A percentile compares a stretch with the other conserved stretches of the same genome.
Conservation (phyloP, 208 protist species). For the Acanthamoeba castellanii region DNA sequence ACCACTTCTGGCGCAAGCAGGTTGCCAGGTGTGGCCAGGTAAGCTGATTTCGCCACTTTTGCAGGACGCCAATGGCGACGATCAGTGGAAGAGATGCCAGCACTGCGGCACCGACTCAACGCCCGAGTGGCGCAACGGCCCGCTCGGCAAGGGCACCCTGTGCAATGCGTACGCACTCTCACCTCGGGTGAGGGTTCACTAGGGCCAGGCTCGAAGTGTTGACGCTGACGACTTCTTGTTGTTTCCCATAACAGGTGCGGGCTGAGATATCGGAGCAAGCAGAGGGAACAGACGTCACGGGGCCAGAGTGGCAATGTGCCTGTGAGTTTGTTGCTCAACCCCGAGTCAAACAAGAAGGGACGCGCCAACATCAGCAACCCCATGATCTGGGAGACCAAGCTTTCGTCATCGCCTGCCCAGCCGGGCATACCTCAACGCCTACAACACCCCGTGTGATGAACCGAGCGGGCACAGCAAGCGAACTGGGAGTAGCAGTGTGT, state of each 20-base stretch:
- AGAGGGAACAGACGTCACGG: background rate
- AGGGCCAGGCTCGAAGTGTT: background rate
- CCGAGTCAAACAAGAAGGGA: slow-evolving; percentile 4
- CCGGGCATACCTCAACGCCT: background rate
- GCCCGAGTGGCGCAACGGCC: slow-evolving; percentile 51
- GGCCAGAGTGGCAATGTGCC: background rate
- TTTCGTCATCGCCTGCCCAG: background rate
- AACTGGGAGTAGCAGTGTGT: too few relatives aligned
- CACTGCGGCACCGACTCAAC: slow-evolving; percentile 29
- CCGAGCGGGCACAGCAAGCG: too few relatives aligned
- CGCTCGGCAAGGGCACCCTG: slow-evolving; percentile 51
- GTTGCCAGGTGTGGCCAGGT: too few relatives aligned
- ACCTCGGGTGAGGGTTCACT: background rate
- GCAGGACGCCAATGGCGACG: background rate
- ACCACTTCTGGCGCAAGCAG: too few relatives aligned
- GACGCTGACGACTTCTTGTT: background rate
- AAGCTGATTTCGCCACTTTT: too few relatives aligned
- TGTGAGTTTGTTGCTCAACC: slow-evolving; percentile 37
- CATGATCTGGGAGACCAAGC: slow-evolving; percentile 52
- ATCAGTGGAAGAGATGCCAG: slow-evolving; percentile 4
- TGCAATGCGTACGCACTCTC: slow-evolving; percentile 37
- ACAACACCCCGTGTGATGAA: too few relatives aligned
- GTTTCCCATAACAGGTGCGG: background rate
- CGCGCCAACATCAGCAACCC: slow-evolving; percentile 52
- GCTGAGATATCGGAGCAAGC: slow-evolving; percentile 21